Evolutionary conservation across 805 yeast species (phyloP), one percentile per base, ranked within the genome.

Genomic region (Schwanniomyces pseudopolymorphus): DNA sequence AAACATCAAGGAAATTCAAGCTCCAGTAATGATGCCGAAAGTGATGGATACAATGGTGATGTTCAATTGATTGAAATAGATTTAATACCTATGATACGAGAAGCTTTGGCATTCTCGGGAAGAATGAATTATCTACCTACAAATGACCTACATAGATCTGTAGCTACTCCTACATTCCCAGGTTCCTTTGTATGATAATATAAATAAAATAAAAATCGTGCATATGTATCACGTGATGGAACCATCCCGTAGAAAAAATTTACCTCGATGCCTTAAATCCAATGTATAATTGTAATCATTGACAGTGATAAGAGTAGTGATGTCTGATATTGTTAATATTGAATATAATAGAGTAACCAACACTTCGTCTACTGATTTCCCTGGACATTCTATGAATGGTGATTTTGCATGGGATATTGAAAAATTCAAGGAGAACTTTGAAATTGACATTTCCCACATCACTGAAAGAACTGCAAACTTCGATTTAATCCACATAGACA

Each of bases 331-430:
- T 50, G 92, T 90, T 37, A 91, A 90, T 25, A 85, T 90, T 43
- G 96, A 91, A 61, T 85, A 85, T 66, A 94, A 91, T 64, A 81
- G 97, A 59, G 97, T 91, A 35, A 85, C 96, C 14, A 89, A 90
- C 69, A 89, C 94, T 3, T 77, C 92, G 1, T 79, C 95, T 33
- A 89, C 91, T 0, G 97, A 91, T 61, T 92, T 90, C 63, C 98
- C 98, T 5, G 97, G 97, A 1, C 88, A 85, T 63, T 76, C 74
- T 52, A 70, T 80, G 25, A 76, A 75, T 25, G 84, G 75, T 27
- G 90, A 84, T 55, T 72, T 79, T 52, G 78, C 89, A 1, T 92
- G 98, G 97, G 84, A 84, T 63, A 70, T 90, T 28, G 92, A 88
- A 47, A 83, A 80, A 59, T 91, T 92, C 72, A 84, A 85, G 61